A percentile compares a stretch with the other conserved stretches of the same genome.
phyloP scores from a whole-genome alignment of 2,329 filamentous ascomycete genomes.

The Neofusicoccum cordaticola region DNA sequence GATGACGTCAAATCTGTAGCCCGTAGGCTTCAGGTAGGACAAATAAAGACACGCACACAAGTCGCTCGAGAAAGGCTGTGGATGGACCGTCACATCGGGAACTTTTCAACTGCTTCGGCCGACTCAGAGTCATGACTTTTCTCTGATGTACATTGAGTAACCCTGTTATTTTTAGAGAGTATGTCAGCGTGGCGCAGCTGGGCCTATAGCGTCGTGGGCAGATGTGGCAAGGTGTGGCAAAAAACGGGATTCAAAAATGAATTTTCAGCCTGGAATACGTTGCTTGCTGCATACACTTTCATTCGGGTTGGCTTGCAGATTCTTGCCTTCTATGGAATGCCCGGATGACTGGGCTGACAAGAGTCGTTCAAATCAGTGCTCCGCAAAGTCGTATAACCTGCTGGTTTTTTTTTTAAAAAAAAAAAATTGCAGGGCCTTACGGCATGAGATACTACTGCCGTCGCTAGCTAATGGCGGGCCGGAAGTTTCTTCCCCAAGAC shows the following conservation, averaged over 20 bases:
- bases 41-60: too few relatives aligned
- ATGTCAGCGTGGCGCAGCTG: slow-evolving; percentile 1
- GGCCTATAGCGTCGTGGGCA: not conserved
- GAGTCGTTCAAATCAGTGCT: not conserved
- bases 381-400: too few relatives aligned
- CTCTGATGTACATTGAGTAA: not conserved
- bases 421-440: too few relatives aligned
- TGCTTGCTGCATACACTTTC: not conserved
- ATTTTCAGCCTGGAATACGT: not conserved
- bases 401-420: too few relatives aligned
- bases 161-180: not conserved
- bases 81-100: too few relatives aligned
- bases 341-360: not conserved
- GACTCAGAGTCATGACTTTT: not conserved
- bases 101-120: not conserved
- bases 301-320: not conserved
- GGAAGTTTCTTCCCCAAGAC: not conserved
- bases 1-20: too few relatives aligned
- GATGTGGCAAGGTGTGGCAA: not conserved
- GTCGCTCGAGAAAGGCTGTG: too few relatives aligned
- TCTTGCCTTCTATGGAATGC: not conserved
- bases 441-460: too few relatives aligned
- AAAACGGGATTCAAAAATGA: not conserved
- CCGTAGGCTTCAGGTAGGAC: too few relatives aligned
- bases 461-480: too few relatives aligned